Evolutionary conservation across 2,329 filamentous ascomycete species (phyloP).

Genomic region (Karstenula rhodostoma): DNA sequence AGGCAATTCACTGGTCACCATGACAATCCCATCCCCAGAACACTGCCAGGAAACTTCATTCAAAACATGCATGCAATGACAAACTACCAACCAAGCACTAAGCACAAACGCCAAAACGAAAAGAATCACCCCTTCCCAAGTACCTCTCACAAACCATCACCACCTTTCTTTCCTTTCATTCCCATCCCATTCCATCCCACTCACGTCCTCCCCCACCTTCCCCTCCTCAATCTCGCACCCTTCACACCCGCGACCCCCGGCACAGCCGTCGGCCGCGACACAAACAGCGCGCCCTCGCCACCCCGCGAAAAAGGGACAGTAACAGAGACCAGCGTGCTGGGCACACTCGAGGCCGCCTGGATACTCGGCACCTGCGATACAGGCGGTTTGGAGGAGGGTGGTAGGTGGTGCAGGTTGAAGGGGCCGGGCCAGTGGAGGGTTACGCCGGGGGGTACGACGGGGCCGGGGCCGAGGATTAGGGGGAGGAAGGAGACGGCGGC

Average conservation of each 20-base stretch:
- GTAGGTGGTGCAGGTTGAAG: neutral
- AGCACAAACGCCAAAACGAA: constrained; percentile 1
- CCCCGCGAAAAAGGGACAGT: neutral
- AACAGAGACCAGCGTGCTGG: neutral
- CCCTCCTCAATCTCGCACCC: neutral
- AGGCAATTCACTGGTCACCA: neutral
- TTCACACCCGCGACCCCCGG: constrained; percentile 10
- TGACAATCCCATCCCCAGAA: neutral
- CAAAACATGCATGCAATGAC: neutral
- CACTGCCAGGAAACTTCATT: neutral
- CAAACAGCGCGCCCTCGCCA: no score
- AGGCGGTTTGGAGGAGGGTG: neutral
- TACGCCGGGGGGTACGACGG: constrained; percentile 24
- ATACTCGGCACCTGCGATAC: neutral
- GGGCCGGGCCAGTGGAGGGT: constrained; percentile 22
- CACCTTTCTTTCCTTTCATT: no score
- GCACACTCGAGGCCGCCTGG: neutral
- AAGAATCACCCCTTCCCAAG: neutral
- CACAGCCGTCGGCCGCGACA: neutral
- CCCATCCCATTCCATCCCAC: no score
- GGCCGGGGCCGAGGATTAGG: constrained; percentile 27
- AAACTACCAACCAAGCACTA: neutral
- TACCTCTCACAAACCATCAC: neutral
- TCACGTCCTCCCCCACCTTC: neutral
- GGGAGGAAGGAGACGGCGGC: constrained; percentile 21